These are phyloP conservation scores for Heliamphora pulchella DNA, from an alignment of 179 eudicot species.

Conservation along the genomic window DNA sequence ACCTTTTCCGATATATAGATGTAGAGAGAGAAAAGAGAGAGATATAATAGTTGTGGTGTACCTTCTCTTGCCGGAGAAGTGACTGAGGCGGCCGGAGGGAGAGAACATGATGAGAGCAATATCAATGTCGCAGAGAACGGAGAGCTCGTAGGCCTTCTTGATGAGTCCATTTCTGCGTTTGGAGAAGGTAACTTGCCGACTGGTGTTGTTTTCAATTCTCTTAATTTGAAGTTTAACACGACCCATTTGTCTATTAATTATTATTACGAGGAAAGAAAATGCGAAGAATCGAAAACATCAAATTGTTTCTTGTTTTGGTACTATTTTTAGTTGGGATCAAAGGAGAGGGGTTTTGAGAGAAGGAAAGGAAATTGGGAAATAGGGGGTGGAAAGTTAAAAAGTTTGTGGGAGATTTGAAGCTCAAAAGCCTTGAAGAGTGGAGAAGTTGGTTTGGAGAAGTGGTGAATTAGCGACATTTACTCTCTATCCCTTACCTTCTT, in stretches of 20 bases:
- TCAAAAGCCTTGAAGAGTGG: conserved; percentile 14
- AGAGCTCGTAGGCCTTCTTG: conserved; percentile 76
- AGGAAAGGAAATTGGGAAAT: conserved; percentile 7
- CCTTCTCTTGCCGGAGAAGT: conserved; percentile 72
- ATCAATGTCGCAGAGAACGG: conserved; percentile 70
- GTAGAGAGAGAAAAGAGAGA: not conserved
- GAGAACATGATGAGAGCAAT: conserved; percentile 78
- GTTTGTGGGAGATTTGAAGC: not conserved
- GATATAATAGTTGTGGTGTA: not conserved
- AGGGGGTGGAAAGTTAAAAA: not conserved
- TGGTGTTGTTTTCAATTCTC: conserved; percentile 63
- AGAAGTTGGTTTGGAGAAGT: conserved; percentile 17
- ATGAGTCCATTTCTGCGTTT: conserved; percentile 81
- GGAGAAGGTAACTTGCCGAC: conserved; percentile 76
- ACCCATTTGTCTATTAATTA: conserved; percentile 36
- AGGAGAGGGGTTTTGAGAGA: not conserved
- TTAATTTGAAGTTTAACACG: conserved; percentile 67
- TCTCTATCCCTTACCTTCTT: conserved; percentile 1
- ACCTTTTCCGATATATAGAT: no score
- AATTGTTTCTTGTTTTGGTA: not conserved
- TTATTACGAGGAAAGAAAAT: not conserved
- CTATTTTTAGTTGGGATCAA: not conserved
- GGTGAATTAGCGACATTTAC: conserved; percentile 18
- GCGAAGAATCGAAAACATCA: not conserved
- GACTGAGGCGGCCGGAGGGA: conserved; percentile 65